Evolutionary conservation across 306 rosid species (phyloP).

Genomic region (Quercus cerris): DNA sequence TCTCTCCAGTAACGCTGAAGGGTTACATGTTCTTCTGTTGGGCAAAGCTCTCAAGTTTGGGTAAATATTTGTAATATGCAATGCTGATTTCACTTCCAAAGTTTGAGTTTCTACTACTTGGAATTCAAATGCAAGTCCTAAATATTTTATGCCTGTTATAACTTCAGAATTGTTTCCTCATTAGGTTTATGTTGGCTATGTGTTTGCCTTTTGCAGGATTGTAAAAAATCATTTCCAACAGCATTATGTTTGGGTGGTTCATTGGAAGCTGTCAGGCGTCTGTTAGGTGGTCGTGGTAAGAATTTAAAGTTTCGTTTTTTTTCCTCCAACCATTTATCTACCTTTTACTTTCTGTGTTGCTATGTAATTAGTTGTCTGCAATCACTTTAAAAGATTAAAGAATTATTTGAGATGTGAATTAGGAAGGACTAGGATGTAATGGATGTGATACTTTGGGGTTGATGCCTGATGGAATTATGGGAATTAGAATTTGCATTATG

Average conservation of each 20-base stretch:
- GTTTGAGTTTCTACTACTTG: not conserved
- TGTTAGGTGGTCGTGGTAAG: constrained; percentile 55
- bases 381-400: not conserved
- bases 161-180: not conserved
- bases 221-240: constrained; percentile 76
- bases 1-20: not conserved
- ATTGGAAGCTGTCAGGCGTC: constrained; percentile 56
- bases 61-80: not conserved
- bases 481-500: not conserved
- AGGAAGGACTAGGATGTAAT: not conserved
- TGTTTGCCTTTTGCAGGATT: constrained; percentile 47
- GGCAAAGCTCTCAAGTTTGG: no score
- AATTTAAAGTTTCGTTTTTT: not conserved
- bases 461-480: not conserved
- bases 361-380: not conserved
- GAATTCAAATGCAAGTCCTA: not conserved
- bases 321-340: not conserved
- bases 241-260: constrained; percentile 93
- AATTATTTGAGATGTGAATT: not conserved
- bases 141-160: not conserved
- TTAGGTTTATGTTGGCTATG: not conserved
- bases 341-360: not conserved
- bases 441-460: not conserved
- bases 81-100: not conserved
- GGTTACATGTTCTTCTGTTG: not conserved